Evolutionary conservation across 768 basidiomycete species (phyloP), one percentile per base, ranked within the genome.

Genomic region (Trametes villosa): DNA sequence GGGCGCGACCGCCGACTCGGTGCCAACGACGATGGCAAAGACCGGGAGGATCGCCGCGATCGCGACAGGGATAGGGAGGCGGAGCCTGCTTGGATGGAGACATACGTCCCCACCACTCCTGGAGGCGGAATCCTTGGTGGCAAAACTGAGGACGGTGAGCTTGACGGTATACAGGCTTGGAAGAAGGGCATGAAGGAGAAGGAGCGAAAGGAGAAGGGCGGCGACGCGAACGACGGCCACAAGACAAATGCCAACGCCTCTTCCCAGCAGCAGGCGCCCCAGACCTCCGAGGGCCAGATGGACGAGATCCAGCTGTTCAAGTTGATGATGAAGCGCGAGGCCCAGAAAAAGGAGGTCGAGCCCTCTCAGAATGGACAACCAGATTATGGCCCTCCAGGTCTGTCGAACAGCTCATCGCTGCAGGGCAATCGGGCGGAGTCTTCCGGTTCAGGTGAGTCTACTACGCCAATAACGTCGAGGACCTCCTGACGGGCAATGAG

Each of bases 81-180:
- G 68, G 92, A 94, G 70, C 92, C 92, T 24, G 92, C 92, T 18
- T 94, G 92, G 92, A 94, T 94, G 92, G 92, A 93, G 65, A 86
- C 89, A 20, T 92, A 92, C 70, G 81, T 92, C 61, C 91, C 91
- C 13, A 80, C 76, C 51, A 80, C 80, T 24, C 71, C 84, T 18
- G 76, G 75, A 31, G 76, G 78, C 47, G 89, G 87, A 15, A 86
- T 91, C 53, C 78, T 91, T 54, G 88, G 89, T 18, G 83, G 83
- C 9, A 82, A 83, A 60, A 77, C 76, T 31, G 72, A 75, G 27
- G 81, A 83, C 48, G 92, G 89, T 20, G 88, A 89, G 68, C 76
- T 92, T 26, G 92, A 94, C 71, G 85, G 89, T 34, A 91, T 94
- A 31, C 92, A 94, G 67, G 90, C 87, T 2, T 94, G 91, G 85